Base-by-base conservation (phyloP, 768 basidiomycete species). In the Lactifluus echinatus region DNA sequence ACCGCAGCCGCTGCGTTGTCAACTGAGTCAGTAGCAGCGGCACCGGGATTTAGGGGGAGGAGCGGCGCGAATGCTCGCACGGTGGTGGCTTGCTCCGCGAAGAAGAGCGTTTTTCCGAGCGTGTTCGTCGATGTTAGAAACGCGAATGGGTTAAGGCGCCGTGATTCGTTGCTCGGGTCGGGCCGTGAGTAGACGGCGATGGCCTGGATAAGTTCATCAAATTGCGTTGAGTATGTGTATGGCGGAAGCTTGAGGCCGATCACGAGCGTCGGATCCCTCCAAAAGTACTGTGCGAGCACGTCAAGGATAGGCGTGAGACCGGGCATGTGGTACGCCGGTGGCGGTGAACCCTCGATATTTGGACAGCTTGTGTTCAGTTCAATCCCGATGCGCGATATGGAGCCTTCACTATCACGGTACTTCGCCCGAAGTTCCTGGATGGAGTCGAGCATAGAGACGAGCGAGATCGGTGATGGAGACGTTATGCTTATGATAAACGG, bases 341-440 rank as follows among this genome's bases (percentile, higher is more conserved):
- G 88, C 0, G 87, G 78, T 3, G 74, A 72, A 11, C 69, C 70
- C 54, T 69, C 66, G 62, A 92, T 86, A 67, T 93, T 93, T 3
- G 91, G 91, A 62, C 91, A 93, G 39, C 84, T 87, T 0, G 88
- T 83, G 68, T 93, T 93, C 66, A 93, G 74, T 69, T 93, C 91
- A 64, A 91, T 71, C 14, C 79, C 90, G 58, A 93, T 72, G 61
- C 74, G 63, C n/a, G 67, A 67, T 1, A 60, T 49, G 64, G 60
- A 74, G 68, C 53, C 66, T 61, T 40, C 24, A 6, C 28, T 0
- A 53, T 66, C 67, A 34, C 61, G 60, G 28, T 71, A 57, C 52
- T 67, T 64, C 1, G 43, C 33, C n/a, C 88, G 82, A 11, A 90
- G 74, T 2, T 52, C 65, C 65, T 84, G 85, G 65, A 93, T 78